Conservation (phyloP, 2,329 filamentous ascomycete genomes). For the Exophiala bonariae region DNA sequence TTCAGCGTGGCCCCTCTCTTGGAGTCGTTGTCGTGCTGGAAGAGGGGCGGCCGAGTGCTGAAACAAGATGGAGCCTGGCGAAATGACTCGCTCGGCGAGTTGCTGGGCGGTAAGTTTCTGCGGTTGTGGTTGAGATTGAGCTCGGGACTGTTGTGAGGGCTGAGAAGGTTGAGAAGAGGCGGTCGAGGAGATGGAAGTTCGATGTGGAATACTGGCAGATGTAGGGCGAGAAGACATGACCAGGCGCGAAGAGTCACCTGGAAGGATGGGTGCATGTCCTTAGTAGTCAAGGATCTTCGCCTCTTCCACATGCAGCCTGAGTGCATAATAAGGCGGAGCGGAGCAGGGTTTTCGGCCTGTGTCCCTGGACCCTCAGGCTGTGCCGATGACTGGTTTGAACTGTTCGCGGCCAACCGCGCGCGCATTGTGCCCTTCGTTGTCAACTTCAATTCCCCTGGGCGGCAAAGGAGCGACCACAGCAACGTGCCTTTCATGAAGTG, state of each 20-base stretch:
- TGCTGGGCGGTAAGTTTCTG: slow-evolving; percentile 20
- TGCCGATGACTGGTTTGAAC: neutral
- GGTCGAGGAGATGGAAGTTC: slow-evolving; percentile 22
- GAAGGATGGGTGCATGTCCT: slow-evolving; percentile 10
- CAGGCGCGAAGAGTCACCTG: no score
- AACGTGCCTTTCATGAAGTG: no score
- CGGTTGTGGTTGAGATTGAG: slow-evolving; percentile 6
- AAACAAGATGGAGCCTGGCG: slow-evolving; percentile 28
- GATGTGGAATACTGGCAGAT: slow-evolving; percentile 19
- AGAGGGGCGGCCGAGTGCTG: slow-evolving; percentile 18
- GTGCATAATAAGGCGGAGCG: slow-evolving; percentile 6
- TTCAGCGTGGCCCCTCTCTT: slow-evolving; percentile 16
- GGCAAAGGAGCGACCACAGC: no score
- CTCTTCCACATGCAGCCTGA: neutral
- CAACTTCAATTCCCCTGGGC: no score
- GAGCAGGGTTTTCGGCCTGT: no score
- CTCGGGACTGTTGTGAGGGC: slow-evolving; percentile 8
- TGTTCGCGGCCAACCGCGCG: no score
- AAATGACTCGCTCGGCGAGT: slow-evolving; percentile 28
- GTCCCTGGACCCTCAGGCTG: neutral
- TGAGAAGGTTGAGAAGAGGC: slow-evolving; percentile 21
- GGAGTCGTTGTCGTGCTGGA: slow-evolving; percentile 15
- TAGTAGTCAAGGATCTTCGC: slow-evolving; percentile 16
- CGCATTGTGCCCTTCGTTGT: no score
- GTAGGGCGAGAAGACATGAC: slow-evolving; percentile 26